Evolutionary conservation across 345 rosid species (phyloP), one percentile per base, ranked within the genome.

Genomic region (Sapria himalayana): DNA sequence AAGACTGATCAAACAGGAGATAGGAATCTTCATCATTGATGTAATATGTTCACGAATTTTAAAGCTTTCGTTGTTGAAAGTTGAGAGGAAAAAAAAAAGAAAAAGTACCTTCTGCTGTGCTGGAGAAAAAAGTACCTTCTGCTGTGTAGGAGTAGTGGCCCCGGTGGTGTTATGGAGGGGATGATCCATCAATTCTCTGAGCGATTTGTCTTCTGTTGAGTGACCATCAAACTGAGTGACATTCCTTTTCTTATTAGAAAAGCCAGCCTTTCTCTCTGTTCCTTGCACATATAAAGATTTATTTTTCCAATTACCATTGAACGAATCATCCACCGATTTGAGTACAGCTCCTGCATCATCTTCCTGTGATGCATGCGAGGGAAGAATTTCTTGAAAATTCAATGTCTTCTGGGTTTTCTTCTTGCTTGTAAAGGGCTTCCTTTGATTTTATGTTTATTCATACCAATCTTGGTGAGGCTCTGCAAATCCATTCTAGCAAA

Each of bases 191-290:
- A 62, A 66, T 22, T 65, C 66, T 40, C 54, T 76, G 19, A 37
- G 44, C 25, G 65, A 19, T 32, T 55, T 43, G 45, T 60, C 70
- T 47, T 25, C 49, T 19, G 52, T 49, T 29, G 65, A n/a, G n/a
- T n/a, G n/a, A 40, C 52, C 66, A 39, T 50, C 63, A 43, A 42
- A 45, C 25, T 29, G 57, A 22, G 52, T 50, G 45, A 54, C 59
- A 62, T 72, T 70, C 39, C 48, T 50, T 65, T 73, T 79, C 68
- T 57, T 76, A 59, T 54, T 69, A 23, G 48, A 56, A 50, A 50
- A 45, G 39, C 43, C 33, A 21, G 50, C 59, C 51, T 53, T 69
- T 57, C 41, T 58, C 46, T 74, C 74, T 22, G 52, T 46, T 45
- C 57, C 65, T 39, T 45, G 62, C 17, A 49, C 46, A 37, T 61